Conservation (phyloP, 768 basidiomycete genomes). For the Candolleomyces aberdarensis region DNA sequence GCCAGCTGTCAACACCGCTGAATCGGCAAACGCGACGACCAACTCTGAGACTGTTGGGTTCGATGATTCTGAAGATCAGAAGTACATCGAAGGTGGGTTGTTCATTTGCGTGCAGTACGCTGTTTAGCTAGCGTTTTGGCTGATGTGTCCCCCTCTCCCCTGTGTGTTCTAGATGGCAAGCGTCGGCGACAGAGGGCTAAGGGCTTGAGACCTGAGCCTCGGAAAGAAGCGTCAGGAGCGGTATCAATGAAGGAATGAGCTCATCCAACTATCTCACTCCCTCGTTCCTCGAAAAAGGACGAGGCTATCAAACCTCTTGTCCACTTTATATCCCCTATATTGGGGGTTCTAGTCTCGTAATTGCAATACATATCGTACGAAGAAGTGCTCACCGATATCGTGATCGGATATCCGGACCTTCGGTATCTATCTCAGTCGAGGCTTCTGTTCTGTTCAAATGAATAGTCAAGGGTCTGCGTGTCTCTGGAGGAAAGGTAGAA, state of each 20-base stretch:
- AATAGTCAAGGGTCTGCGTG: too few relatives aligned
- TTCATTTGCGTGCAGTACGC: constrained; percentile 2
- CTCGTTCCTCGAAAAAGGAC: too few relatives aligned
- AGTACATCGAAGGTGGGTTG: constrained; percentile 76
- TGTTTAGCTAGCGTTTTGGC: constrained; percentile 7
- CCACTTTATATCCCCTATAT: too few relatives aligned
- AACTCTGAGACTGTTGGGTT: constrained; percentile 46
- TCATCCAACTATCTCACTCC: too few relatives aligned
- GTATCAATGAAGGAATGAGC: not conserved
- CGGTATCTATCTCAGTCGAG: too few relatives aligned
- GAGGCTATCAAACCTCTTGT: too few relatives aligned
- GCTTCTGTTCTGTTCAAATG: too few relatives aligned
- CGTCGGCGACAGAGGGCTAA: constrained; percentile 74
- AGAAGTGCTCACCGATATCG: too few relatives aligned
- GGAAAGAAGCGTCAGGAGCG: constrained; percentile 1
- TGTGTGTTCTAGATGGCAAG: constrained; percentile 52
- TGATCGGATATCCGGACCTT: too few relatives aligned
- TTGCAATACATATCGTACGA: too few relatives aligned
- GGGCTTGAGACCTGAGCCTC: constrained; percentile 61
- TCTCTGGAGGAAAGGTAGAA: too few relatives aligned
- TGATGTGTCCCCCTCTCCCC: constrained; percentile 5
- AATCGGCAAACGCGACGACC: constrained; percentile 15
- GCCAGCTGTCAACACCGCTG: constrained; percentile 21
- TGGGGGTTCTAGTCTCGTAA: too few relatives aligned
- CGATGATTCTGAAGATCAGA: constrained; percentile 72